Conservation (phyloP, 139 green algal genomes). For the Coccomyxa sp. region DNA sequence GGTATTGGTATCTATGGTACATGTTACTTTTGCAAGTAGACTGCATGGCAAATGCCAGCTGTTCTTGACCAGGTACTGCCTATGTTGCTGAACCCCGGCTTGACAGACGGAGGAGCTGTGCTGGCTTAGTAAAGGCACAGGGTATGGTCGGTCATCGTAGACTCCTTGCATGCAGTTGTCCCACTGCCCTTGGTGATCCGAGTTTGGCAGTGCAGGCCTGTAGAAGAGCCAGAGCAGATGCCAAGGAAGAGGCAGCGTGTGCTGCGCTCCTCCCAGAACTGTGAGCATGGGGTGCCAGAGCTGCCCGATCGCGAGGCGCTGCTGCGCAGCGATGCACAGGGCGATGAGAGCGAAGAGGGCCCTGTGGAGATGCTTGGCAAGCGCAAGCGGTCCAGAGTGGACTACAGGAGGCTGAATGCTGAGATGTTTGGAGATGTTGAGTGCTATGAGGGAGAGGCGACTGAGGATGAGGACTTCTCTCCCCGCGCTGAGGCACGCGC, state of each 20-base stretch:
- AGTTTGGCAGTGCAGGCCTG: background rate
- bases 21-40: too few species aligned
- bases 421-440: constrained; percentile 51
- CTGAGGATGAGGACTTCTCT: constrained; percentile 32
- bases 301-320: background rate
- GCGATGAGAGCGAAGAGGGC: background rate
- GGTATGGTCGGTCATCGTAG: too few species aligned
- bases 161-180: too few species aligned
- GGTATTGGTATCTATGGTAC: too few species aligned
- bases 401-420: constrained; percentile 49
- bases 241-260: background rate
- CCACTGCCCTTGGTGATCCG: background rate
- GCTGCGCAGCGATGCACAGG: background rate
- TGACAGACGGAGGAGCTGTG: too few species aligned
- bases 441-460: constrained; percentile 25
- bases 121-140: too few species aligned
- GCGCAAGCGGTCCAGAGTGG: constrained; percentile 26
- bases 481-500: too few species aligned
- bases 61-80: too few species aligned
- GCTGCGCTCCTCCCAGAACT: too few species aligned
- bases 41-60: too few species aligned
- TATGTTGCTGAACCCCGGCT: too few species aligned
- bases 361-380: constrained; percentile 18
- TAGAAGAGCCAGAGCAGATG: constrained; percentile 2
- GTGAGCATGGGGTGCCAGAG: background rate